Percentiles rank a stretch among this genome's conserved stretches.
Conservation (phyloP, 805 yeast species). For the Yamadazyma sp. region DNA sequence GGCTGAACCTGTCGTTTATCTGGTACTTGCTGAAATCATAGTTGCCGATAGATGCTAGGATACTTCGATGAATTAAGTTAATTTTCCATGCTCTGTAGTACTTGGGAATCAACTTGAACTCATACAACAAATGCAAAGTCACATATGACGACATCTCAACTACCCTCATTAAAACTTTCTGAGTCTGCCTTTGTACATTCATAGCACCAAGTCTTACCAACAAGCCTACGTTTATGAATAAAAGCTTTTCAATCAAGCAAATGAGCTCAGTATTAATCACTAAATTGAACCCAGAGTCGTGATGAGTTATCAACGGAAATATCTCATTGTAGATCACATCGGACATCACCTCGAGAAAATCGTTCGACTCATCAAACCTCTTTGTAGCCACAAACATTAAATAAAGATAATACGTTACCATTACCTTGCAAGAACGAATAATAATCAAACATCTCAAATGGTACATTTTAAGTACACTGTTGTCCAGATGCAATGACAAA, state of each 20-base stretch:
- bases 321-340: constrained; percentile 1
- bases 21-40: constrained; percentile 2
- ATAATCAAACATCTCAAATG: constrained; percentile 6
- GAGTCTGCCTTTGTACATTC: neutral
- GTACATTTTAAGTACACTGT: constrained; percentile 1
- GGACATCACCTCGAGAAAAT: neutral
- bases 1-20: neutral
- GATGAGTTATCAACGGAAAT: neutral
- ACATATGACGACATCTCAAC: constrained; percentile 1
- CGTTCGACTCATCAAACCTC: neutral
- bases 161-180: constrained; percentile 1
- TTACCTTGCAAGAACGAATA: constrained; percentile 5
- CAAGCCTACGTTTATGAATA: neutral
- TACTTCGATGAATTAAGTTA: neutral
- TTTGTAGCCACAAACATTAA: constrained; percentile 1
- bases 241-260: constrained; percentile 3
- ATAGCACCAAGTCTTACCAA: constrained; percentile 1
- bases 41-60: neutral
- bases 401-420: constrained; percentile 6
- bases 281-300: neutral
- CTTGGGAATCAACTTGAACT: constrained; percentile 4
- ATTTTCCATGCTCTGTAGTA: constrained; percentile 10
- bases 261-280: neutral
- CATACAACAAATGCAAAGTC: neutral
- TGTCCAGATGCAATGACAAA: constrained; percentile 1